Conservation (phyloP, 1,284 basidiomycete species). For the Golubevia pallescens region DNA sequence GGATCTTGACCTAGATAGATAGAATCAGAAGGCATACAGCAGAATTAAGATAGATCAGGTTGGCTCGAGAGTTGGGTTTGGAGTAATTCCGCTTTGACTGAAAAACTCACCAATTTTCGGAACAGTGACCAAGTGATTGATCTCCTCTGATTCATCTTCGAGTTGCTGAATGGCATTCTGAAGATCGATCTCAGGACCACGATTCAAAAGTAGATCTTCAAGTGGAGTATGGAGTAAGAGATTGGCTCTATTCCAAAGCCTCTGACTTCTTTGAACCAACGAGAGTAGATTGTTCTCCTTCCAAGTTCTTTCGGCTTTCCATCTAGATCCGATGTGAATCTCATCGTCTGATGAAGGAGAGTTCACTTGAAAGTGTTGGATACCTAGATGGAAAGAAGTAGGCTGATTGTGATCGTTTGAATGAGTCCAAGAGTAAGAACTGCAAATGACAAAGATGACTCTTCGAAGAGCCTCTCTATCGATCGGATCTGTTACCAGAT, state of each 20-base stretch:
- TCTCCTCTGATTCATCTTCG: slow-evolving; percentile 31
- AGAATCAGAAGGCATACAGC: too few relatives aligned
- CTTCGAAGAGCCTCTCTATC: slow-evolving; percentile 10
- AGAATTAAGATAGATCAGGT: too few relatives aligned
- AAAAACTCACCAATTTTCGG: slow-evolving; percentile 18
- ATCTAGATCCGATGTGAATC: slow-evolving; percentile 39
- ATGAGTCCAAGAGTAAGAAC: slow-evolving; percentile 11
- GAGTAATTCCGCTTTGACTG: background rate
- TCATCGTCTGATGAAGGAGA: slow-evolving; percentile 25
- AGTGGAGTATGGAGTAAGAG: slow-evolving; percentile 35
- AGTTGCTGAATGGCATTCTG: slow-evolving; percentile 38
- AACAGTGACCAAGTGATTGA: slow-evolving; percentile 23
- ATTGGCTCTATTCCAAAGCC: too few relatives aligned
- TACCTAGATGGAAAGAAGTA: slow-evolving; percentile 30
- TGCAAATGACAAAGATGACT: slow-evolving; percentile 9
- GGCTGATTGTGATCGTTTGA: slow-evolving; percentile 6
- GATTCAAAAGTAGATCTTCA: slow-evolving; percentile 29
- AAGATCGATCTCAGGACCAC: slow-evolving; percentile 38
- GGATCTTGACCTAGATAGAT: slow-evolving; percentile 20
- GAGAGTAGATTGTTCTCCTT: too few relatives aligned
- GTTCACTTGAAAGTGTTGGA: slow-evolving; percentile 29
- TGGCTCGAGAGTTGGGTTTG: too few relatives aligned
- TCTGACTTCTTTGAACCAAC: too few relatives aligned
- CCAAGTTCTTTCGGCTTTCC: slow-evolving; percentile 28
- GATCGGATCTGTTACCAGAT: slow-evolving; percentile 8